Conservation (phyloP, 2,329 filamentous ascomycete genomes). For the Domatiomyces globalis region DNA sequence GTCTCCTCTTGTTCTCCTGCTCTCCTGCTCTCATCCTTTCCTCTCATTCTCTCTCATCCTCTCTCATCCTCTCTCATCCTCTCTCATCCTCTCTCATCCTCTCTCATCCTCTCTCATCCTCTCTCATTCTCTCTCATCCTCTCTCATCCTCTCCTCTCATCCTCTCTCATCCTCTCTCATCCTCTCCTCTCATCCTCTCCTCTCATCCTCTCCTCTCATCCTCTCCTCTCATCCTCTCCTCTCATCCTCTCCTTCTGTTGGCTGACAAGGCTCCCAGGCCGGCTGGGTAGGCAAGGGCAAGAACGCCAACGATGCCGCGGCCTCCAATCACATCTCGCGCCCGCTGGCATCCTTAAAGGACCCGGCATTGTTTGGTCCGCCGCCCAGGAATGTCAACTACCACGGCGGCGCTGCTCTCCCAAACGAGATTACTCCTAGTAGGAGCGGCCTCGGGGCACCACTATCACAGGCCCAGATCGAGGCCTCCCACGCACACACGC, state of each 20-base stretch:
- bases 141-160: no score
- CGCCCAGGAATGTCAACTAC: conserved; percentile 52
- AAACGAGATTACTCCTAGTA: conserved; percentile 32
- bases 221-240: no score
- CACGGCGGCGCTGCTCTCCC: conserved; percentile 32
- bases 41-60: conserved; percentile 6
- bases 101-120: conserved; percentile 10
- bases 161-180: conserved; percentile 4
- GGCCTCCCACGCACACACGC: conserved; percentile 21
- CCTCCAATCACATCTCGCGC: conserved; percentile 38
- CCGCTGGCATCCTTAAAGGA: conserved; percentile 62
- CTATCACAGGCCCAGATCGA: conserved; percentile 27
- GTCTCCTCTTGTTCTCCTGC: conserved; percentile 5
- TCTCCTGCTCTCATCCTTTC: conserved; percentile 1
- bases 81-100: background rate
- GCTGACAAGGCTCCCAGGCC: conserved; percentile 27
- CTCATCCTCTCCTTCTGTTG: background rate
- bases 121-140: no score
- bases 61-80: no score
- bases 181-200: no score
- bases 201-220: conserved; percentile 6
- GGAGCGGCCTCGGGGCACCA: conserved; percentile 31
- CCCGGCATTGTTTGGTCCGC: conserved; percentile 63
- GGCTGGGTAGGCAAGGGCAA: conserved; percentile 46
- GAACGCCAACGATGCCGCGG: conserved; percentile 24